Evolutionary conservation across 108 stramenopile species (phyloP).

Genomic region (Seminavis robusta): DNA sequence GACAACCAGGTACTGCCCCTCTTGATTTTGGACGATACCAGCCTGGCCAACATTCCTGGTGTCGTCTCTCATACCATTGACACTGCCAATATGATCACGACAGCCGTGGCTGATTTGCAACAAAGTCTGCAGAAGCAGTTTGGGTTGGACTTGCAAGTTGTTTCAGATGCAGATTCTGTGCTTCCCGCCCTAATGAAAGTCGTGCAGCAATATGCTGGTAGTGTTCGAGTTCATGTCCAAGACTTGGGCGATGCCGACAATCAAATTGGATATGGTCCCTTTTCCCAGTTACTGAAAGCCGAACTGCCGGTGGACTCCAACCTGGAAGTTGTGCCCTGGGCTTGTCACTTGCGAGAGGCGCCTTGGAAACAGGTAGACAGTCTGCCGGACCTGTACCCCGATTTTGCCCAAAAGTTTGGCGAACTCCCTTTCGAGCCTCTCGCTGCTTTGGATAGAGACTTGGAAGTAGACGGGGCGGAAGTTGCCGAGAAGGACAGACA

Average conservation of each 20-base stretch:
- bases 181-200: neutral
- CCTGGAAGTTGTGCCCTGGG: slow-evolving; percentile 27
- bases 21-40: slow-evolving; percentile 24
- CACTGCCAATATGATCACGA: slow-evolving; percentile 20
- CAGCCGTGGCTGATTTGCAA: slow-evolving; percentile 17
- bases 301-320: neutral
- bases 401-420: slow-evolving; percentile 12
- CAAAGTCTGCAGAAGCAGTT: slow-evolving; percentile 2
- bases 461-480: neutral
- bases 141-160: slow-evolving; percentile 24
- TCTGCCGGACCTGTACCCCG: slow-evolving; percentile 13
- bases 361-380: slow-evolving; percentile 19
- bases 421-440: neutral
- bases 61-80: slow-evolving; percentile 30
- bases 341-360: slow-evolving; percentile 25
- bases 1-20: slow-evolving; percentile 26
- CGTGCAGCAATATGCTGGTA: neutral
- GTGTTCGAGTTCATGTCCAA: slow-evolving; percentile 32
- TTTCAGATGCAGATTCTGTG: neutral
- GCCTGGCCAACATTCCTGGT: slow-evolving; percentile 31
- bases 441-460: neutral
- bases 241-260: slow-evolving; percentile 45
- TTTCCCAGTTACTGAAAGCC: neutral
- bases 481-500: neutral
- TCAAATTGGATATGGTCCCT: slow-evolving; percentile 30